Base-by-base conservation (phyloP, 768 basidiomycete species). In the Naematelia aurantialba region DNA sequence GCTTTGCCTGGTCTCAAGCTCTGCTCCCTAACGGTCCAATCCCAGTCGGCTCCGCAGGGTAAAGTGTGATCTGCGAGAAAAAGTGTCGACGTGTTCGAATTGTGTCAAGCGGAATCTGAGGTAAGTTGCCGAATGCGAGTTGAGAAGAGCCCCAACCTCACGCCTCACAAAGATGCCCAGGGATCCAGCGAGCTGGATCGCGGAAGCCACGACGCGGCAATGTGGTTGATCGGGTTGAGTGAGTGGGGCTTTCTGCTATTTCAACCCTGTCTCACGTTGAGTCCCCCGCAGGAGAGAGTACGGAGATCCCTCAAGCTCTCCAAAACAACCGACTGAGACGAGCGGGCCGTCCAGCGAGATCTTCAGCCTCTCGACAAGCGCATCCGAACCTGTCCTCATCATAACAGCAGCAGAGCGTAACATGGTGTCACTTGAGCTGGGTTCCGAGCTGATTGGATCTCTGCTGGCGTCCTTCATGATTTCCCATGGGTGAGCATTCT, bases 51-150 rank as follows among this genome's bases (percentile, higher is more conserved):
- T 44, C 13, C 42, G 54, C 17, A 29, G 54, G 45, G 54, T 55
- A 14, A 55, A 55, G 34, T 55, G 54, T 27, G 54, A 55, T 46
- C 54, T 55, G n/a, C 54, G 39, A 12, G 54, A 55, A 3, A 22
- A 26, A 26, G n/a, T 22, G 24, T 22, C 39, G 12, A 42, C 13
- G 39, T 55, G 54, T 29, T 22, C 54, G 24, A 55, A 55, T 29
- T 55, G 54, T 42, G 26, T 46, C 25, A 53, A 45, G 21, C n/a
- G 54, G 31, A 21, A 39, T 25, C 10, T 52, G 22, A 5, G 27
- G 50, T 52, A 26, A 5, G 50, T 25, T 13, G 10, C 10, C 14
- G 10, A 25, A 12, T 52, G 50, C n/a, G n/a, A n/a, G n/a, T 17
- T 17, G 12, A 5, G 24, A 52, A n/a, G 50, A 5, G 27, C 11